Percentiles rank a stretch among this genome's conserved stretches.
Evolutionary conservation across 345 rosid genomes (phyloP).

Genomic region (Hibiscus tridactylites): DNA sequence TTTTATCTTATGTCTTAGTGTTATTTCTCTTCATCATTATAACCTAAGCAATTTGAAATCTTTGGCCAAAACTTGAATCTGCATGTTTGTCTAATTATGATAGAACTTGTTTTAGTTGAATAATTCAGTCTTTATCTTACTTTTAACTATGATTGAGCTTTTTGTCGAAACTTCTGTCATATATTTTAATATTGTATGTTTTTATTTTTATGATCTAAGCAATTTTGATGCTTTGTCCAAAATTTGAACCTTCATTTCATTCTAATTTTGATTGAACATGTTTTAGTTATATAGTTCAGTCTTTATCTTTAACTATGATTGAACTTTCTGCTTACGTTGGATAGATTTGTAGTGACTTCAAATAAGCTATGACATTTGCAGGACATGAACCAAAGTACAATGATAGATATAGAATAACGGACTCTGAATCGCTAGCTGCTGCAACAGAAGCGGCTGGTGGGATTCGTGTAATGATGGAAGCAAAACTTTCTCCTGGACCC

Average conservation of each 20-base stretch:
- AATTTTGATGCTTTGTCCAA: neutral
- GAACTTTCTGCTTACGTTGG: neutral
- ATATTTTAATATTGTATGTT: too few relatives aligned
- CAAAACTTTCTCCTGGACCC: slow-evolving; percentile 96
- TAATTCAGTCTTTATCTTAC: neutral
- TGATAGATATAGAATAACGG: slow-evolving; percentile 83
- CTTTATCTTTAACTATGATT: neutral
- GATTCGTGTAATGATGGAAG: slow-evolving; percentile 80
- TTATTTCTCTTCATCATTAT: neutral
- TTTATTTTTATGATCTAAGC: neutral
- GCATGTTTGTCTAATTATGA: neutral
- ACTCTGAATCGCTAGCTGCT: slow-evolving; percentile 69
- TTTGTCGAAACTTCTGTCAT: too few relatives aligned
- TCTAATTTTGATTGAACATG: neutral
- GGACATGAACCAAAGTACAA: slow-evolving; percentile 60
- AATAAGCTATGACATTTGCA: slow-evolving; percentile 23
- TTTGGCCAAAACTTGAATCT: neutral
- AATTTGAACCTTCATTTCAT: neutral
- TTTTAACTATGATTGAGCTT: neutral
- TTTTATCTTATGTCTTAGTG: neutral
- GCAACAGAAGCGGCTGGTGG: slow-evolving; percentile 96
- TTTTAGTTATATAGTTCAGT: neutral
- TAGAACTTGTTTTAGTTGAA: neutral
- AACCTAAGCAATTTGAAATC: neutral
- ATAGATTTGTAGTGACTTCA: slow-evolving; percentile 3